Conservation (phyloP, 805 yeast genomes). For the Lipomyces lipofer region DNA sequence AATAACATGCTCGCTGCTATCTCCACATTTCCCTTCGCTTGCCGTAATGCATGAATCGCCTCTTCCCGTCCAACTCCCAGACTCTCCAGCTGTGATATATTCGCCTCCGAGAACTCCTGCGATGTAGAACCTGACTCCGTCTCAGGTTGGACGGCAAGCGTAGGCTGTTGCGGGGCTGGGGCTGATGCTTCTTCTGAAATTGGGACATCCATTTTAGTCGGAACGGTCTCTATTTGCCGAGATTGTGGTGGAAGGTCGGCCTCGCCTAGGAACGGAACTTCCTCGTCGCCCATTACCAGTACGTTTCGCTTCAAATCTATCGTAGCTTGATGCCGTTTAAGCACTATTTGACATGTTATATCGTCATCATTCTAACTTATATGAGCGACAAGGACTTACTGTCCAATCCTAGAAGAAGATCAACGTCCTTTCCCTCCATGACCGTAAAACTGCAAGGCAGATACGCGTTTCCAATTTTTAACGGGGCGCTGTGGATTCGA, state of each 20-base stretch:
- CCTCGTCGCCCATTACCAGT: conserved; percentile 69
- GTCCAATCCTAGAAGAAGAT: conserved; percentile 82
- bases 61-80: conserved; percentile 72
- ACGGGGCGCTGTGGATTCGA: conserved; percentile 82
- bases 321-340: conserved; percentile 80
- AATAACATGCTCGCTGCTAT: conserved; percentile 70
- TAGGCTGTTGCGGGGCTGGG: neutral
- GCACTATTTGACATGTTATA: conserved; percentile 44
- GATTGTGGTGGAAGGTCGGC: conserved; percentile 58
- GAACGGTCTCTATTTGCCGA: conserved; percentile 25
- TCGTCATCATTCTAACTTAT: neutral
- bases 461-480: conserved; percentile 66
- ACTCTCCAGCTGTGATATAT: conserved; percentile 51
- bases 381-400: conserved; percentile 21
- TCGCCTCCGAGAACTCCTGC: conserved; percentile 42
- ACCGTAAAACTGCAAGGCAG: conserved; percentile 71
- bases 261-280: conserved; percentile 71
- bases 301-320: conserved; percentile 70
- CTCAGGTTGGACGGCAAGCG: conserved; percentile 15
- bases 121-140: too few relatives aligned
- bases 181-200: neutral
- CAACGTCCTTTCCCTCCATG: conserved; percentile 56
- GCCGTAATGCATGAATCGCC: conserved; percentile 63
- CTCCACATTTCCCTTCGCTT: conserved; percentile 76
- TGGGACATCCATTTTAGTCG: conserved; percentile 3